phyloP scores from a whole-genome alignment of 2,329 filamentous ascomycete species.

The Aureobasidium sp. region DNA sequence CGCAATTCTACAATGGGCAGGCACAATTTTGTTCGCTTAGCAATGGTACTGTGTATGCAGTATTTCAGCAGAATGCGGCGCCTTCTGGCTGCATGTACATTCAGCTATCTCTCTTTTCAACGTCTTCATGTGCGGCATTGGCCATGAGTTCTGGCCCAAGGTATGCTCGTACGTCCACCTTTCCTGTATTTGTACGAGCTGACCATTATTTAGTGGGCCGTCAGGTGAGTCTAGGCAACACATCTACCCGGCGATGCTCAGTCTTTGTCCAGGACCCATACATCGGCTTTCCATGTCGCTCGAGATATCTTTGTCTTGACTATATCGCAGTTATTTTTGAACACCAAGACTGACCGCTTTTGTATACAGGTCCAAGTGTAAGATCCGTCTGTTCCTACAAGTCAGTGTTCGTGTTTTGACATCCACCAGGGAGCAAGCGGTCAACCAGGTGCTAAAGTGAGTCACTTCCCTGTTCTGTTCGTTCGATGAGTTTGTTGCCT shows the following conservation, averaged over 20 bases:
- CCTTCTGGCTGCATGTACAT: conserved; percentile 22
- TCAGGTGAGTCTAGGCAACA: not conserved
- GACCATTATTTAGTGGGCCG: not conserved
- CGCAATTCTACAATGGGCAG: conserved; percentile 22
- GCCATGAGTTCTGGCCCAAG: conserved; percentile 2
- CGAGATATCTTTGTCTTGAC: not conserved
- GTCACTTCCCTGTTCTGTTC: not conserved
- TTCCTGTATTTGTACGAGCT: not conserved
- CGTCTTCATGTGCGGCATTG: not conserved
- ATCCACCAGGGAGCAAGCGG: conserved; percentile 4
- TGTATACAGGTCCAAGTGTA: not conserved
- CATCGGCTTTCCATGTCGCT: not conserved
- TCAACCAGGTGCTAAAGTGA: conserved; percentile 17
- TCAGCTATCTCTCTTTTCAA: conserved; percentile 17
- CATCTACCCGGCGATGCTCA: not conserved
- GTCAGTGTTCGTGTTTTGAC: not conserved
- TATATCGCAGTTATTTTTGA: not conserved
- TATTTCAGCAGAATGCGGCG: conserved; percentile 21
- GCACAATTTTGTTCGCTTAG: conserved; percentile 23
- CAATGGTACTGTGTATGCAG: conserved; percentile 25
- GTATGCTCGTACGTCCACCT: not conserved
- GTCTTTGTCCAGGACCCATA: not conserved
- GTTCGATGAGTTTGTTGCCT: too few relatives aligned
- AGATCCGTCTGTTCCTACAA: not conserved
- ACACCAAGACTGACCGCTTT: not conserved